These are phyloP conservation scores for Acorus gramineus DNA, from an alignment of 106 monocot genomes.

Conservation along the genomic window DNA sequence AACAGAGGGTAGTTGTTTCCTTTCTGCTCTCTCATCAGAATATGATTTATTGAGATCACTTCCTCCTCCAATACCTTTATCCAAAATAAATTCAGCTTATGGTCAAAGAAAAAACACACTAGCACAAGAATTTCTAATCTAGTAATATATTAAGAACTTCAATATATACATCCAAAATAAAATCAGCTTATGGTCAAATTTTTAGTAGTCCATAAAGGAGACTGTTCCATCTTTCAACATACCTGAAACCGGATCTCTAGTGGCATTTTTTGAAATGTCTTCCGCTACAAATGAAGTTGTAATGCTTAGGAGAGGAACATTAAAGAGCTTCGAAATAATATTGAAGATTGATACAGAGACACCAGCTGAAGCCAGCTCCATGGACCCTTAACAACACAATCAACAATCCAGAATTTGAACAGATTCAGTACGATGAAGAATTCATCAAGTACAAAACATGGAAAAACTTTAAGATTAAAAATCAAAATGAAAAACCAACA, in stretches of 20 bases:
- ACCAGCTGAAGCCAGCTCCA: constrained; percentile 93
- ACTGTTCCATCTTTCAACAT: neutral
- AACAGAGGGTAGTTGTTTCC: constrained; percentile 66
- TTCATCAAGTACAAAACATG: neutral
- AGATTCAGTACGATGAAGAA: neutral
- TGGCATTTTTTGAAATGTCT: constrained; percentile 70
- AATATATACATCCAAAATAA: too few species aligned
- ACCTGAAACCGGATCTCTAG: constrained; percentile 24
- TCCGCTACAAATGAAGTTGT: constrained; percentile 99
- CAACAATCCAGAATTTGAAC: constrained; percentile 5
- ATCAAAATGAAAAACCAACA: too few species aligned
- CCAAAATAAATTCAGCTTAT: constrained; percentile 4
- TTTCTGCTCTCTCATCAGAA: constrained; percentile 20
- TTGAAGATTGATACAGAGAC: constrained; percentile 86
- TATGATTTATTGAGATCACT: constrained; percentile 7
- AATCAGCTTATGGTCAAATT: too few species aligned
- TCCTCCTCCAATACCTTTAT: constrained; percentile 4
- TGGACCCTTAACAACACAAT: constrained; percentile 38
- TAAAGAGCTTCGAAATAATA: constrained; percentile 94
- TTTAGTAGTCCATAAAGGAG: too few species aligned
- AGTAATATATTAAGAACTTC: too few species aligned
- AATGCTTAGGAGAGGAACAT: constrained; percentile 82
- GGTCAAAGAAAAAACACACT: neutral
- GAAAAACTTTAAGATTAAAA: too few species aligned
- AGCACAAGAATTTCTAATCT: neutral